Conservation (phyloP, 2,329 filamentous ascomycete species). For the Monosporascus sp. region DNA sequence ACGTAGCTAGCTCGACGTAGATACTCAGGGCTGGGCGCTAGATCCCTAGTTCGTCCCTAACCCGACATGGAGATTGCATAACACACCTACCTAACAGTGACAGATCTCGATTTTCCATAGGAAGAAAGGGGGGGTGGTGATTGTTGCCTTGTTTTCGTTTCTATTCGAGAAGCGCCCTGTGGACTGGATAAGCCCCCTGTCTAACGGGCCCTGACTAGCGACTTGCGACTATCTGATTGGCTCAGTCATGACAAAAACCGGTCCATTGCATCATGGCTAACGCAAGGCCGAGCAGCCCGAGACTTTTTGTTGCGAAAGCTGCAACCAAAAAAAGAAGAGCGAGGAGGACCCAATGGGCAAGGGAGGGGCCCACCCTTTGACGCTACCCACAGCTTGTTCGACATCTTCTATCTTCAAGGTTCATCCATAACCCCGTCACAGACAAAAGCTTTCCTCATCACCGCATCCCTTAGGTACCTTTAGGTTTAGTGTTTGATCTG, state of each 20-base stretch:
- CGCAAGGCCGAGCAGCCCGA: neutral
- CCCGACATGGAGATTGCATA: neutral
- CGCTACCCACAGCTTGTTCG: neutral
- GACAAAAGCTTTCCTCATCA: neutral
- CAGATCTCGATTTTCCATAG: neutral
- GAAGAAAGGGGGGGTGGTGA: neutral
- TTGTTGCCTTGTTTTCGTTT: neutral
- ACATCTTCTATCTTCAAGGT: neutral
- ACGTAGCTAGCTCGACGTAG: neutral
- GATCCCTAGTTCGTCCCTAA: too few relatives aligned
- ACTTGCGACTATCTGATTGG: slow-evolving; percentile 6
- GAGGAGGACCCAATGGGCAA: neutral
- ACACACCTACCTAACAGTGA: neutral
- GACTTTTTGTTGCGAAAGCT: neutral
- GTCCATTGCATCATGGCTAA: slow-evolving; percentile 9
- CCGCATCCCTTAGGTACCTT: neutral
- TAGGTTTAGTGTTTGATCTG: too few relatives aligned
- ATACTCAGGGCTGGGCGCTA: too few relatives aligned
- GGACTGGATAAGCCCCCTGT: neutral
- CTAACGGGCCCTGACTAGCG: slow-evolving; percentile 1
- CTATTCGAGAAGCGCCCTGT: neutral
- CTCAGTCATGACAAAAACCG: slow-evolving; percentile 6
- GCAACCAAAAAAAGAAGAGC: neutral
- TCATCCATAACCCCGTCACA: neutral
- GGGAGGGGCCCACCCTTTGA: neutral